Base-by-base conservation (phyloP, 352 stramenopile species). In the Globisporangium cederbergense region DNA sequence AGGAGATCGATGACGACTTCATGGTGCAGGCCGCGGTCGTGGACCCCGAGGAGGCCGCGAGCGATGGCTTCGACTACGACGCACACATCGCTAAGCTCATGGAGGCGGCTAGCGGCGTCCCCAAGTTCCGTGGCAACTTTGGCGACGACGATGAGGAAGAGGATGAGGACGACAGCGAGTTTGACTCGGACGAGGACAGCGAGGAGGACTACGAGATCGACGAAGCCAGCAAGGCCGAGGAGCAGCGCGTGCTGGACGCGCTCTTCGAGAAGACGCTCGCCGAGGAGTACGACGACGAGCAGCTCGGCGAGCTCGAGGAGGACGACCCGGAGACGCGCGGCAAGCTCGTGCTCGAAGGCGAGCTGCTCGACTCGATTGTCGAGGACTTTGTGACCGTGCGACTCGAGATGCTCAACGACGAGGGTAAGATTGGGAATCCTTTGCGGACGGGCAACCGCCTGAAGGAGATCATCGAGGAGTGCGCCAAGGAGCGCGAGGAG, bases 71-170 rank as follows among this genome's bases (percentile, higher is more conserved):
- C 69, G 92, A 98, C 67, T 98, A 97, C 68, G 91, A 98, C 52
- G 89, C 89, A 20, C 93, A 98, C 65, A 97, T 98, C 65, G 90
- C 88, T 38, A 94, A 91, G 66, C 79, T 98, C 25, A 97, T 98
- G 86, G 89, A 88, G 10, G 82, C 89, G 4, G 89, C 89, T 1
- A 92, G 83, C 32, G 85, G 86, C 53, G 73, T 93, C 4, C 82
- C 82, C 25, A 82, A 90, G 62, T 82, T 72, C 65, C 73, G 73
- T n/a, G 85, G 82, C 9, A 74, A 90, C 36, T 60, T 94, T 16
- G 87, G 76, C 8, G 83, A 92, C 46, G 77, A 82, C n/a, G 81
- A 92, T 53, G 84, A 88, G 14, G 70, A 80, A 1, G 67, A 78
- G 11, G 73, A 79, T 0, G 78, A 78, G 25, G 70, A 80, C 4